Evolutionary conservation across 352 stramenopile species (phyloP).

Genomic region (Peronospora tabacina): DNA sequence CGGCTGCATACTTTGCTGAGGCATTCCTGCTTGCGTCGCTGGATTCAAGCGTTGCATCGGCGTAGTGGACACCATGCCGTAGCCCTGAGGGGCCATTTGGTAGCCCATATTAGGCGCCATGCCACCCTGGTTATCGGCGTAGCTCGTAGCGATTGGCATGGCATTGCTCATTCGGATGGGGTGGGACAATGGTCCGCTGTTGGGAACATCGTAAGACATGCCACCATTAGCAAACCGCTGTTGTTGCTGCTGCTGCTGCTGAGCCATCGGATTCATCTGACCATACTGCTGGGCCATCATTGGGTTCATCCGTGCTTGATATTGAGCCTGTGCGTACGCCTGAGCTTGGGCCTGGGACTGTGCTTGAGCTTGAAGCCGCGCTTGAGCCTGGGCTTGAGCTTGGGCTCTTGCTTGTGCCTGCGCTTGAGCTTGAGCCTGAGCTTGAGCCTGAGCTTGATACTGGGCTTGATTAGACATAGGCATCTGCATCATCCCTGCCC

Average conservation of each 20-base stretch:
- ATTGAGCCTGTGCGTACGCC: conserved; percentile 43
- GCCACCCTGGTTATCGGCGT: conserved; percentile 25
- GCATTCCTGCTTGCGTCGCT: conserved; percentile 28
- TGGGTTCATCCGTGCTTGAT: conserved; percentile 53
- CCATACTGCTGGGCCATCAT: conserved; percentile 37
- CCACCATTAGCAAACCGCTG: conserved; percentile 35
- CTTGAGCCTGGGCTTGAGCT: conserved; percentile 21
- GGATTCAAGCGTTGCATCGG: conserved; percentile 34
- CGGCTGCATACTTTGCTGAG: conserved; percentile 23
- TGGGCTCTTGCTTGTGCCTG: conserved; percentile 22
- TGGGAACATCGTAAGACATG: conserved; percentile 31
- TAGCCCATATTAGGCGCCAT: conserved; percentile 41
- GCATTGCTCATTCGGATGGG: conserved; percentile 29
- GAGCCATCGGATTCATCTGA: conserved; percentile 31
- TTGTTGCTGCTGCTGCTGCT: conserved; percentile 25
- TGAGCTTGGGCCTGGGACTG: conserved; percentile 19
- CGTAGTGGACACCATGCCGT: conserved; percentile 40
- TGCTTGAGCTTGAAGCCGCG: conserved; percentile 21
- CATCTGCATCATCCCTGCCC: conserved; percentile 31
- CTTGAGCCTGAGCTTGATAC: conserved; percentile 22
- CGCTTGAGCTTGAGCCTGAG: conserved; percentile 21
- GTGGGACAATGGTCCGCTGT: conserved; percentile 20
- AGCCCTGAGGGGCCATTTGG: conserved; percentile 35
- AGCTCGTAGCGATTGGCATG: conserved; percentile 27
- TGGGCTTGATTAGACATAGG: conserved; percentile 29